A percentile compares a stretch with the other conserved stretches of the same genome.
phyloP scores from a whole-genome alignment of 139 green algal genomes.

The Chlamydomonas asymmetrica region DNA sequence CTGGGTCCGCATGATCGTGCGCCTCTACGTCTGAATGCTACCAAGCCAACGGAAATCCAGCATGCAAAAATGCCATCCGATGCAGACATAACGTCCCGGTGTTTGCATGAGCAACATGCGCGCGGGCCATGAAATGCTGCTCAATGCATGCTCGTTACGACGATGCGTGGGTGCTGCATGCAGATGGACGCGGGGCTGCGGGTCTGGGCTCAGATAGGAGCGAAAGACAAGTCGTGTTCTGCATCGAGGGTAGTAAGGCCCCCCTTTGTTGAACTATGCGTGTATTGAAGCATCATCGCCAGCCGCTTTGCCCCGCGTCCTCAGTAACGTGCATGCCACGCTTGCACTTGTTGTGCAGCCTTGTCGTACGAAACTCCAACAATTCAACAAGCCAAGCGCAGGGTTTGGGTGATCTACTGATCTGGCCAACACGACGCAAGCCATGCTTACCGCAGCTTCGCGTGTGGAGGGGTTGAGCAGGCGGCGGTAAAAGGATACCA shows the following conservation, averaged over 20 bases:
- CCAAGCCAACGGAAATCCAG: no score
- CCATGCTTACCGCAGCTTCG: slow-evolving; percentile 40
- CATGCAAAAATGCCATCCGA: no score
- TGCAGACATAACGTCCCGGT: no score
- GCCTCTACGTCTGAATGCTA: no score
- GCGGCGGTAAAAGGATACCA: slow-evolving; percentile 49
- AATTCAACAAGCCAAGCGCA: no score
- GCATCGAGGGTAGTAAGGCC: slow-evolving; percentile 15
- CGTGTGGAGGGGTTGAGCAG: slow-evolving; percentile 34
- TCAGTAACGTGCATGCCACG: slow-evolving; percentile 21
- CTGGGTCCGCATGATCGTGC: no score
- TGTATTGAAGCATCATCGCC: slow-evolving; percentile 30
- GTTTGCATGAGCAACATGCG: no score
- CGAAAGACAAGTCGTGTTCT: slow-evolving; percentile 39
- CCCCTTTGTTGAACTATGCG: slow-evolving; percentile 43
- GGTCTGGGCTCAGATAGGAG: slow-evolving; percentile 44
- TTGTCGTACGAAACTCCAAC: slow-evolving; percentile 28
- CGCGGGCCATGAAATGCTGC: no score
- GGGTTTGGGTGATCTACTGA: no score
- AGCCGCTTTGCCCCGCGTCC: background rate
- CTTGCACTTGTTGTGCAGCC: slow-evolving; percentile 33
- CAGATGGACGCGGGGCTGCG: background rate
- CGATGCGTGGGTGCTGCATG: no score
- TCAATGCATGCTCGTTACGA: no score
- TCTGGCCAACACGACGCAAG: no score